Evolutionary conservation across 345 rosid species (phyloP), one percentile per base, ranked within the genome.

Genomic region (Pistacia atlantica): DNA sequence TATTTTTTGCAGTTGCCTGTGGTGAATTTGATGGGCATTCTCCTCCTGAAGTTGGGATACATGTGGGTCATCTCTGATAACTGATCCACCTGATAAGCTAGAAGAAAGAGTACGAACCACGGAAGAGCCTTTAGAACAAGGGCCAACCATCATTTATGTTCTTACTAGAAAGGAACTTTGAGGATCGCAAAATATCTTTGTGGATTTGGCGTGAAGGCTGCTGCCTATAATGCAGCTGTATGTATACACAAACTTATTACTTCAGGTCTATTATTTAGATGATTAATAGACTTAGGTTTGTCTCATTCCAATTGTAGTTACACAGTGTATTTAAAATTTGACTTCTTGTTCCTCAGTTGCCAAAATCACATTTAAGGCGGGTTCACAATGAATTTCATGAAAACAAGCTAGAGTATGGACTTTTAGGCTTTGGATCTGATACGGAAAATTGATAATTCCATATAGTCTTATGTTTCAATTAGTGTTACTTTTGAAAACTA

Each of bases 201-300:
- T 81, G 77, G 81, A 56, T 81, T 46, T 76, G 97, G 95, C n/a
- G 88, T 92, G 75, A 89, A 87, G 77, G 97, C 97, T 84, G 97
- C 98, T 79, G 97, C 97, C 81, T 92, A 91, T 77, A 89, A 95
- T 88, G 97, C 98, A 62, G 78, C 83, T 83, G 97, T 92, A 91
- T 78, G 78, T 68, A 69, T 64, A 17, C 35, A 28, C 28, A 49
- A 25, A 71, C 57, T 69, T 18, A 52, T 58, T 51, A 46, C 61
- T 37, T 6, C 14, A 14, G 28, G 13, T 67, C 25, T 0, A 28
- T n/a, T n/a, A 54, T 61, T 17, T 57, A 28, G 58, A 38, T 69
- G 51, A 25, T 54, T 65, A 28, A 12, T 33, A 74, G 51, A 3
- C 10, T 73, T 73, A 61, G 4, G 38, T 60, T 46, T 61, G 28